phyloP scores from a whole-genome alignment of 768 basidiomycete species.

The Hydnum rufescens region DNA sequence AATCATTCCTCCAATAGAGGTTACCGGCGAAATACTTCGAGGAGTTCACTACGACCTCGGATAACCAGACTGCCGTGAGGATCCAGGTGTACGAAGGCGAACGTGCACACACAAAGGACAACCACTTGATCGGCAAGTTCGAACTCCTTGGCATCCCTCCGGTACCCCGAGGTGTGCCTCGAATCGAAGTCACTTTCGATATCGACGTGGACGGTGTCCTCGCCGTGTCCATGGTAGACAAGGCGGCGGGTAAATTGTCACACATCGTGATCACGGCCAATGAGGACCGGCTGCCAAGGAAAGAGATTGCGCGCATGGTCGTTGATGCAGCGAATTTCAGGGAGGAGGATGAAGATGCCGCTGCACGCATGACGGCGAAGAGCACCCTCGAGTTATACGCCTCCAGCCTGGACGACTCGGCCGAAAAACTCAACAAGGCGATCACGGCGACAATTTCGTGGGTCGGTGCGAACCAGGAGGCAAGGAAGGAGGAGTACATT shows the following conservation, averaged over 20 bases:
- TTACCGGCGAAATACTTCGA: slow-evolving; percentile 98
- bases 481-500: slow-evolving; percentile 85
- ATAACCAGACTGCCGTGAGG: slow-evolving; percentile 96
- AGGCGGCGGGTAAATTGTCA: slow-evolving; percentile 91
- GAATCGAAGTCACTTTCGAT: slow-evolving; percentile 95
- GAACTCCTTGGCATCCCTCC: slow-evolving; percentile 92
- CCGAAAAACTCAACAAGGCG: slow-evolving; percentile 65
- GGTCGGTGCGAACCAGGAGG: slow-evolving; percentile 78
- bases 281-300: slow-evolving; percentile 30
- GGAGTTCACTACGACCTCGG: slow-evolving; percentile 97
- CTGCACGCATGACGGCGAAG: slow-evolving; percentile 67
- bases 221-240: slow-evolving; percentile 89
- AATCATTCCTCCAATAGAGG: too few relatives aligned
- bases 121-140: slow-evolving; percentile 96
- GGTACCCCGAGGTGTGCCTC: slow-evolving; percentile 93
- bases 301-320: slow-evolving; percentile 38
- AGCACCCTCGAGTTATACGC: slow-evolving; percentile 87
- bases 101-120: slow-evolving; percentile 95
- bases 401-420: slow-evolving; percentile 88
- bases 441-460: slow-evolving; percentile 54
- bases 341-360: slow-evolving; percentile 67
- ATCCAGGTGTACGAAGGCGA: slow-evolving; percentile 98
- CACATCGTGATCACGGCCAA: slow-evolving; percentile 33
- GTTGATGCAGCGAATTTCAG: slow-evolving; percentile 28
- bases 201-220: slow-evolving; percentile 94